phyloP scores from a whole-genome alignment of 2,329 filamentous ascomycete genomes.

The Penicillium sp. region DNA sequence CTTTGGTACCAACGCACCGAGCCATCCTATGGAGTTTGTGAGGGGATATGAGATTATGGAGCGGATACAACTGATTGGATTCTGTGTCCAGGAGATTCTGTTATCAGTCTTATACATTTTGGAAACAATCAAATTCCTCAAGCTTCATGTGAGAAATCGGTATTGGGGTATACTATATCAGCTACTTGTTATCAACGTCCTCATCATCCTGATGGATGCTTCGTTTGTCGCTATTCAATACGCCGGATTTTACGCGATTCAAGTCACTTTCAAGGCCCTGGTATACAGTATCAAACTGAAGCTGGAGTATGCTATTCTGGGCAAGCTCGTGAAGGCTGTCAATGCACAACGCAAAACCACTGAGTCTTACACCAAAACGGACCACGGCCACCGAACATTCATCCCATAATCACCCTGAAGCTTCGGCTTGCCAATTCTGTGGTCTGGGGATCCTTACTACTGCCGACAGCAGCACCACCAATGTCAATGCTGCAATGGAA shows the following conservation, averaged over 20 bases:
- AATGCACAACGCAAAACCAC: no score
- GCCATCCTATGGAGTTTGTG: background rate
- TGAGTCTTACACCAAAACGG: no score
- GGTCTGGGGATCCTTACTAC: no score
- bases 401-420: no score
- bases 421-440: no score
- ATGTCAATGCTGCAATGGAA: no score
- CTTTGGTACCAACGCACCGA: slow-evolving; percentile 36
- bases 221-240: background rate
- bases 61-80: background rate
- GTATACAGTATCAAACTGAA: slow-evolving; percentile 4
- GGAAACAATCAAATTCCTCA: background rate
- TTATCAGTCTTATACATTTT: background rate
- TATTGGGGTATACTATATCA: no score
- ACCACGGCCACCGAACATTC: no score
- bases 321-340: no score
- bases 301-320: no score
- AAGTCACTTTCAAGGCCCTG: background rate
- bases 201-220: background rate
- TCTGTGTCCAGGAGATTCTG: background rate
- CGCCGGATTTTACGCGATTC: background rate
- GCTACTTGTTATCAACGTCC: background rate
- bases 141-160: no score
- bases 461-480: no score
- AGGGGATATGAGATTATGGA: background rate